These are phyloP conservation scores for Botrytis fragariae DNA, from an alignment of 2,329 filamentous ascomycete species.

Conservation along the genomic window DNA sequence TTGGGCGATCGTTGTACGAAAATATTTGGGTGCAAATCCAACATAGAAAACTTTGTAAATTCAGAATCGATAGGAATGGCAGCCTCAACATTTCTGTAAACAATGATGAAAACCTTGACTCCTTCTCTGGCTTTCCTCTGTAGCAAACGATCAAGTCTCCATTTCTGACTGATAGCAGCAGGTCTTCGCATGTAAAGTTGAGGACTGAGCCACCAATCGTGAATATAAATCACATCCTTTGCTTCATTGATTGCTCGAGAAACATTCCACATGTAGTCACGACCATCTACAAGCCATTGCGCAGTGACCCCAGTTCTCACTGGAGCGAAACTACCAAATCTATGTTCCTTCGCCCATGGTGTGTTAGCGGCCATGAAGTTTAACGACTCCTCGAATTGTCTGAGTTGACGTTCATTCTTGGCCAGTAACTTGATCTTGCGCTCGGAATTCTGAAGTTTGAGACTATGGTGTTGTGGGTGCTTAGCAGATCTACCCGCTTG, in stretches of 20 bases:
- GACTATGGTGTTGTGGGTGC: slow-evolving; percentile 69
- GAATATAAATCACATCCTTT: slow-evolving; percentile 96
- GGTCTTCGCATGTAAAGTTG: slow-evolving; percentile 94
- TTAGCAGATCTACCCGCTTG: slow-evolving; percentile 39
- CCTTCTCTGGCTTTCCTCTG: slow-evolving; percentile 91
- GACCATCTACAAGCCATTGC: slow-evolving; percentile 93
- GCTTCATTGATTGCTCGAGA: slow-evolving; percentile 96
- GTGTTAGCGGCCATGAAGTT: slow-evolving; percentile 80
- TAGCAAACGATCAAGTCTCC: slow-evolving; percentile 90
- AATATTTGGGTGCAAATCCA: slow-evolving; percentile 93
- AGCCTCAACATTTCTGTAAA: slow-evolving; percentile 96
- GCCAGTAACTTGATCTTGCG: slow-evolving; percentile 88
- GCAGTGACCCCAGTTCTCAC: slow-evolving; percentile 83
- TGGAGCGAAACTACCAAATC: slow-evolving; percentile 92
- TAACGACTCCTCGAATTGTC: slow-evolving; percentile 93
- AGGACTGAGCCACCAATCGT: slow-evolving; percentile 98
- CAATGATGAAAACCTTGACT: slow-evolving; percentile 95
- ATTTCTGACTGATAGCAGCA: slow-evolving; percentile 95
- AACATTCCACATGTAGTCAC: slow-evolving; percentile 99
- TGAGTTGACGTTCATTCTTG: slow-evolving; percentile 82
- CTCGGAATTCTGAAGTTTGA: slow-evolving; percentile 88
- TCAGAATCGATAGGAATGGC: slow-evolving; percentile 97
- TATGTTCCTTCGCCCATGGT: slow-evolving; percentile 76
- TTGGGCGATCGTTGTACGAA: slow-evolving; percentile 96
- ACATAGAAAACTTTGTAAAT: slow-evolving; percentile 93